Conservation (phyloP, 345 rosid genomes). For the Orychophragmus violaceus region DNA sequence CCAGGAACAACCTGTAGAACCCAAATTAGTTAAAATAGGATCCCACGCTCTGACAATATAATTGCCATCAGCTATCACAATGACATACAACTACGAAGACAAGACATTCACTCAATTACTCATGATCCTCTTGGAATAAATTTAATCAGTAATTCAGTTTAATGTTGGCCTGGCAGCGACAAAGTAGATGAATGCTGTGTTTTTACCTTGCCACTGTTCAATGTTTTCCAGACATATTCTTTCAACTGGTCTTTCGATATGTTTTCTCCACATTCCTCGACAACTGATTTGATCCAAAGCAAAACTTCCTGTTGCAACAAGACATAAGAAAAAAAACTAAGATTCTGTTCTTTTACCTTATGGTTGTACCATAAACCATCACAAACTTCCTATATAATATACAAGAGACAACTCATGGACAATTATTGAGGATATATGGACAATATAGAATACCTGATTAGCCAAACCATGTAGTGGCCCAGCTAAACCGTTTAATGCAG, state of each 20-base stretch:
- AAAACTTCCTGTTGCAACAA: slow-evolving; percentile 70
- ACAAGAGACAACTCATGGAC: not conserved
- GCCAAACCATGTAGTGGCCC: slow-evolving; percentile 99
- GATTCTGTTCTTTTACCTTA: not conserved
- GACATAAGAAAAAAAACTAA: slow-evolving; percentile 1
- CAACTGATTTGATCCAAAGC: slow-evolving; percentile 93
- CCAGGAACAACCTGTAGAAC: slow-evolving; percentile 87
- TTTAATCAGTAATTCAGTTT: not conserved
- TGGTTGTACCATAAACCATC: slow-evolving; percentile 1
- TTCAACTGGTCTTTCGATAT: slow-evolving; percentile 65
- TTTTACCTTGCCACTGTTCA: slow-evolving; percentile 88
- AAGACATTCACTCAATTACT: not conserved
- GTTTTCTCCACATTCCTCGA: slow-evolving; percentile 88
- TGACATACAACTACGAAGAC: not conserved
- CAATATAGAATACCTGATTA: slow-evolving; percentile 66
- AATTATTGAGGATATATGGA: not conserved
- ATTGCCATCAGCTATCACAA: not conserved
- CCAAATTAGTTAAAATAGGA: not conserved
- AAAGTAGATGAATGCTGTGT: not conserved
- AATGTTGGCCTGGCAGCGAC: not conserved
- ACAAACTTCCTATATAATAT: slow-evolving; percentile 2
- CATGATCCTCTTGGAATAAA: not conserved
- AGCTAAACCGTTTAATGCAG: slow-evolving; percentile 96
- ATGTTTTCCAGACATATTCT: slow-evolving; percentile 93
- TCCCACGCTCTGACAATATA: not conserved